Percentiles rank a stretch among this genome's conserved stretches.
Conservation (phyloP, 495 filamentous ascomycete species). For the Bryoglossum gracile region DNA sequence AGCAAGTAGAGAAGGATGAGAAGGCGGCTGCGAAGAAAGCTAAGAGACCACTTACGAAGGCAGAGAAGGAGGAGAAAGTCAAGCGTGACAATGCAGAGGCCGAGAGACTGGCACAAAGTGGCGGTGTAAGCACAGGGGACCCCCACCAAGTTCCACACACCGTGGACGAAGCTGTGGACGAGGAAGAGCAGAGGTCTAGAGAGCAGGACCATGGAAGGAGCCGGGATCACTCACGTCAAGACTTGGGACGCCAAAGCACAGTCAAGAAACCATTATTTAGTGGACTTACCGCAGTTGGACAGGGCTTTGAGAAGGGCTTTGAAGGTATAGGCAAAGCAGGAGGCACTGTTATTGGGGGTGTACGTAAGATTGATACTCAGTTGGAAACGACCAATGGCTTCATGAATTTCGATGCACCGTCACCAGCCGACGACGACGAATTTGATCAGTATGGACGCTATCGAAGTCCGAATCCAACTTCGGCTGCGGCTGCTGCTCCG, state of each 20-base stretch:
- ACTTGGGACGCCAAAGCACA: constrained; percentile 16
- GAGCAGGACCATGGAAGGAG: constrained; percentile 18
- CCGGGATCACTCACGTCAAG: constrained; percentile 25
- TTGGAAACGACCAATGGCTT: constrained; percentile 52
- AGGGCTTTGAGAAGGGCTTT: constrained; percentile 39
- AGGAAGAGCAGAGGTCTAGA: constrained; percentile 27
- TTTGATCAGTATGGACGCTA: constrained; percentile 22
- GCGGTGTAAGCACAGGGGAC: constrained; percentile 75
- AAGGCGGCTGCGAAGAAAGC: constrained; percentile 51
- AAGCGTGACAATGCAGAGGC: constrained; percentile 49
- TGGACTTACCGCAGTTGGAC: constrained; percentile 31
- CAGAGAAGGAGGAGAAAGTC: constrained; percentile 39
- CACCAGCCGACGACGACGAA: constrained; percentile 8
- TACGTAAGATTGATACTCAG: constrained; percentile 48
- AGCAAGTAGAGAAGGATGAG: constrained; percentile 54
- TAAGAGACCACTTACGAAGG: constrained; percentile 38
- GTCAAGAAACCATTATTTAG: constrained; percentile 24
- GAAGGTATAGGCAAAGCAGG: constrained; percentile 56
- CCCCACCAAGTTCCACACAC: constrained; percentile 74
- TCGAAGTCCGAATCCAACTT: neutral
- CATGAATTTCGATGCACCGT: constrained; percentile 27
- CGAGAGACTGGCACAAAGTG: constrained; percentile 52
- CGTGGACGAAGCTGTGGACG: constrained; percentile 56
- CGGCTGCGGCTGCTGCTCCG: neutral
- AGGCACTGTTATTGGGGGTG: constrained; percentile 46